Evolutionary conservation across 306 rosid genomes (phyloP).

Genomic region (Gleditsia sinensis): DNA sequence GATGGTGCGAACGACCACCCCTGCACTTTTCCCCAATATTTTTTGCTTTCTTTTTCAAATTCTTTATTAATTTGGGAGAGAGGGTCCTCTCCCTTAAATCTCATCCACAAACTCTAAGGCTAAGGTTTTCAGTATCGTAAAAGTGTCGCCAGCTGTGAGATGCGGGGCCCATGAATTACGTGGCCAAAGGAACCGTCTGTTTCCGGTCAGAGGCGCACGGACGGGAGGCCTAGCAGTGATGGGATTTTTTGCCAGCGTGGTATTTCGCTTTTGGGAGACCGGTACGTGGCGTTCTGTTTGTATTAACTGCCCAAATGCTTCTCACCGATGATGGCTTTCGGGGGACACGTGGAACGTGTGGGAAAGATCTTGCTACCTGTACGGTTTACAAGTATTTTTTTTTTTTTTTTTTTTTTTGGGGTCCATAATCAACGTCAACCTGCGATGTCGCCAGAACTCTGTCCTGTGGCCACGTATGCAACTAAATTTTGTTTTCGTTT

Average conservation of each 20-base stretch:
- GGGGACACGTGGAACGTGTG: background rate
- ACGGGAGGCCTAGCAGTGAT: background rate
- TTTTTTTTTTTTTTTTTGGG: background rate
- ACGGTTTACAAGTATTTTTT: background rate
- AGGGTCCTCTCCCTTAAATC: constrained; percentile 29
- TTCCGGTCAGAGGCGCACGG: constrained; percentile 38
- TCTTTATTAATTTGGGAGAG: background rate
- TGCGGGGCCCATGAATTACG: constrained; percentile 44
- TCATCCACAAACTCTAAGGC: constrained; percentile 63
- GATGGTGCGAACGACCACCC: constrained; percentile 8
- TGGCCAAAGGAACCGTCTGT: constrained; percentile 37
- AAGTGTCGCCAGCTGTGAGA: constrained; percentile 54
- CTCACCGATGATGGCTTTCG: background rate
- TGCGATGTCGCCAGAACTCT: background rate
- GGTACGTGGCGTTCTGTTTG: constrained; percentile 30
- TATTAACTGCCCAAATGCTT: background rate
- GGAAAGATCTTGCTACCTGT: background rate
- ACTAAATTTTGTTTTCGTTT: too few relatives aligned
- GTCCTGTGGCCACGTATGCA: background rate
- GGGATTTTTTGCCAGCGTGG: constrained; percentile 13
- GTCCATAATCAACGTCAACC: background rate
- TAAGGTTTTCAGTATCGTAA: constrained; percentile 43
- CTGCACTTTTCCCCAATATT: constrained; percentile 51
- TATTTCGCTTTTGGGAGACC: constrained; percentile 28
- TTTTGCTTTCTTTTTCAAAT: background rate